Base-by-base conservation (phyloP, 2,329 filamentous ascomycete species). In the Colletotrichum spaethianum region DNA sequence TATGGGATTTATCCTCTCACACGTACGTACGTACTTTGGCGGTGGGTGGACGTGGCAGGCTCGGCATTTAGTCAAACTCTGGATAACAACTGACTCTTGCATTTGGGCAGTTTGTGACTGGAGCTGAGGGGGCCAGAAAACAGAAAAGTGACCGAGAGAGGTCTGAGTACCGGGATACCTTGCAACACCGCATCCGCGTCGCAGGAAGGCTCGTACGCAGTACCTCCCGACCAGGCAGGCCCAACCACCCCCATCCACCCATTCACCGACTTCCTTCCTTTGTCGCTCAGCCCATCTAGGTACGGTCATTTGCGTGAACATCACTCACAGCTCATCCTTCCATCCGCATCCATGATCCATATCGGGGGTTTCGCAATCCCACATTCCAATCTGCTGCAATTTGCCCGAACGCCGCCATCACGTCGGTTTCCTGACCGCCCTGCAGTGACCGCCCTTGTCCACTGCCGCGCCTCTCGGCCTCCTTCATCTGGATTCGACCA, bases 351-450 rank as follows among this genome's bases (percentile, higher is more conserved):
- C 59, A 64, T 63, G 70, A 70, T 59, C 65, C 65, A 72, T 72
- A 33, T 36, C 38, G 44, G 44, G 61, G 70, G 65, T 69, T 72
- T 72, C 46, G 70, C 53, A 59, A 64, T 63, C 65, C 65, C 65
- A 48, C 59, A 59, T 64, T 50, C 66, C 65, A 70, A 60, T 42
- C 42, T 59, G 70, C 52, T 69, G 60, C 36, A 64, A 60, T 69
- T 55, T 64, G 53, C 59, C 53, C 57, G 18, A 50, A 23, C 50
- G 55, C n/a, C 48, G 62, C 62, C 46, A 56, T 48, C 63, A 60
- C 26, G 42, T 52, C 31, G 23, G 50, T 36, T 33, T 31, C 48
- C 55, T 60, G 48, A 67, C 48, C 38, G 56, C 40, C 40, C 46
- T 48, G 40, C 50, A 40, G 66, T 40, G 26, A 26, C 66, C 36